Base-by-base conservation (phyloP, 768 basidiomycete genomes). In the Suillus decipiens region DNA sequence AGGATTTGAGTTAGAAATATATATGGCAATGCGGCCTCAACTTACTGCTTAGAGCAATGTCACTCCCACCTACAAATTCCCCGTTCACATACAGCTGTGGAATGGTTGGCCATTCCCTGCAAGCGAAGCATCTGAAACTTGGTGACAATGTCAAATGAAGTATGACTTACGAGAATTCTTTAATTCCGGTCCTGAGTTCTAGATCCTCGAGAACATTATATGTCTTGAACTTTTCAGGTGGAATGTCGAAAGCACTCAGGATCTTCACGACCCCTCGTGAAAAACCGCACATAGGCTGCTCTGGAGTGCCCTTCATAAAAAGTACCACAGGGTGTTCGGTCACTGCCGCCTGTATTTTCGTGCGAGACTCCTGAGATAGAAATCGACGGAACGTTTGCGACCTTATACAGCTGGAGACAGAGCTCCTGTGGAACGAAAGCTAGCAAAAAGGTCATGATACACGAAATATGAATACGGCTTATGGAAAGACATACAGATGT, bases 101-200 rank as follows among this genome's bases (percentile, higher is more conserved):
- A 67, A 99, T 89, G n/a, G 96, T 99, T 15, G 96, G 96, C 96
- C 96, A 99, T 66, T 97, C 93, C 31, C 96, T 99, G 69, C 15
- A 41, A 43, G 62, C 53, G 34, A 14, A 7, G 53, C 15, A 33
- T 12, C 17, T 62, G 36, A 19, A 28, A 2, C 51, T 24, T 43
- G 43, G 36, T 15, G 43, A 28, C 5, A 51, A 10, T 1, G 36
- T 24, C 0, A 19, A 8, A 53, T 41, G 43, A n/a, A 47, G 31
- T 50, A 41, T 5, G 19, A 87, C 95, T 72, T 69, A 98, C 96
- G 93, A 96, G 75, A 93, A 99, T 75, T 98, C 95, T 77, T 99
- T 98, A 74, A 99, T 96, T 3, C 87, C 86, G 68, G 71, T 86
- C 65, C 96, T 81, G 51, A 99, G 79, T 74, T 98, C 93, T 31